phyloP scores from a whole-genome alignment of 1,284 basidiomycete genomes.

The Ustilago xerochloae region DNA sequence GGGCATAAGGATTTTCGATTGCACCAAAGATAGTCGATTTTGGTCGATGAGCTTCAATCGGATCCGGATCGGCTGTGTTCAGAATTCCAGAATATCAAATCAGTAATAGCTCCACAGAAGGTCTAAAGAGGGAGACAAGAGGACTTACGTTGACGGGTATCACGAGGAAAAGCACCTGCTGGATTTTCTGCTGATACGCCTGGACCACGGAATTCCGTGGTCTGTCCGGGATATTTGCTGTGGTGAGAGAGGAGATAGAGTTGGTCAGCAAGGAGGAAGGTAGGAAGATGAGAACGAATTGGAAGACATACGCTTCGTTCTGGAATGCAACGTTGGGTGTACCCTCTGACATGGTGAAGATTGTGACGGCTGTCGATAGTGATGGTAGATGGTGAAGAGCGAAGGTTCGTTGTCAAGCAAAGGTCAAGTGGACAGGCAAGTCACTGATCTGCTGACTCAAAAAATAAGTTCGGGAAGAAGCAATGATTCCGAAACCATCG shows the following conservation, averaged over 20 bases:
- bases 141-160: conserved; percentile 33
- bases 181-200: conserved; percentile 47
- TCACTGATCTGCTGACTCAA: conserved; percentile 9
- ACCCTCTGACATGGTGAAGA: conserved; percentile 31
- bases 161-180: conserved; percentile 45
- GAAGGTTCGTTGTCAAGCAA: not conserved
- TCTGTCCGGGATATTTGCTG: conserved; percentile 46
- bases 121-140: not conserved
- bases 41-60: conserved; percentile 30
- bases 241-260: not conserved
- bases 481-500: not conserved
- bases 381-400: not conserved
- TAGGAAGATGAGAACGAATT: not conserved
- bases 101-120: not conserved
- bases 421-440: not conserved
- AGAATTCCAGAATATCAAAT: not conserved
- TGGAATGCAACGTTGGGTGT: conserved; percentile 52
- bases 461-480: not conserved
- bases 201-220: conserved; percentile 39
- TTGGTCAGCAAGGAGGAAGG: not conserved
- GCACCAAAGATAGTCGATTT: conserved; percentile 49
- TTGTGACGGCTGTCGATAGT: not conserved
- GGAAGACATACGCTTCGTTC: conserved; percentile 43
- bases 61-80: conserved; percentile 31
- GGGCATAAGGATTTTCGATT: conserved; percentile 61